Base-by-base conservation (phyloP, 495 filamentous ascomycete species). In the Penicillium samsonianum region DNA sequence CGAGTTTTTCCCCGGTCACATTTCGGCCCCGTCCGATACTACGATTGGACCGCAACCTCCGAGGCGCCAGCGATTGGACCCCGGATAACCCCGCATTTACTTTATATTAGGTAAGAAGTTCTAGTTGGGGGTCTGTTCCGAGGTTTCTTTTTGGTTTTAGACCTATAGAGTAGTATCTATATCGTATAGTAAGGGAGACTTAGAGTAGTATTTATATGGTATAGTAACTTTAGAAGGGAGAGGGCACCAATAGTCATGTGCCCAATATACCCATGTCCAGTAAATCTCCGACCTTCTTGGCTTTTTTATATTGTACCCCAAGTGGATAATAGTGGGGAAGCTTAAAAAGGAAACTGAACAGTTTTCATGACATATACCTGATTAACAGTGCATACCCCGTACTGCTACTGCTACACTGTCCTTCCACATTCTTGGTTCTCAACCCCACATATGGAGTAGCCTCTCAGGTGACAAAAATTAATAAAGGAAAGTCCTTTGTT, bases 41-140 rank as follows among this genome's bases (percentile, higher is more conserved):
- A 30, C 68, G 69, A 73, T 73, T 73, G 71, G 69, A 58, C 63
- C 63, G 62, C 64, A 64, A 20, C 59, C 67, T 64, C 67, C 68
- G 70, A 75, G 58, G 59, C 57, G 41, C 57, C 59, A 68, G 58
- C 57, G 60, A 72, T 64, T 66, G 67, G 63, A 72, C 66, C 69
- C 69, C 69, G 65, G 64, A 57, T 59, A 65, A 65, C 65, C 65
- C 65, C 65, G 65, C 65, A 68, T 68, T 68, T 58, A 30, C 33
- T 55, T 65, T 47, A 25, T 50, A 57, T 65, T 68, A 65, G 63
- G 65, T 68, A 68, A 65, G 30, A 33, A 14, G 30, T 33, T 31
- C 28, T 9, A 1, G 28, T 30, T 30, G 1, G 10, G 26, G 26
- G 23, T 25, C 23, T 25, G 23, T 25, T 28, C 26, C n/a, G n/a